Evolutionary conservation across 2,329 filamentous ascomycete genomes (phyloP).

Genomic region (Neonectria punicea): DNA sequence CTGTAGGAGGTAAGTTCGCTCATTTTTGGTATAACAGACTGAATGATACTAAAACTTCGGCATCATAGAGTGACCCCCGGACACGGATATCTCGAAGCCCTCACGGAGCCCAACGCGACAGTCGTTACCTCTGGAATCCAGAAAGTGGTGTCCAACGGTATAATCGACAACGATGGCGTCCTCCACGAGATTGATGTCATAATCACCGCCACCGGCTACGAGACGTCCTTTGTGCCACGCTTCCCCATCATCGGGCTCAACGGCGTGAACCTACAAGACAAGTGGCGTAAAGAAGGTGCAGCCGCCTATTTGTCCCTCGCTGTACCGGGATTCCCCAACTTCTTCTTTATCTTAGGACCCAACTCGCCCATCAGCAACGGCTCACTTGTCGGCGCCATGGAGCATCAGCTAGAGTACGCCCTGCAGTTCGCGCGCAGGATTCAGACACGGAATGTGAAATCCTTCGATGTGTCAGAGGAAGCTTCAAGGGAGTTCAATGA

Average conservation of each 20-base stretch:
- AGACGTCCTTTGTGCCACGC: constrained; percentile 40
- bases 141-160: background rate
- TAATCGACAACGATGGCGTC: background rate
- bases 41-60: too few relatives aligned
- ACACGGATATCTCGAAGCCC: constrained; percentile 4
- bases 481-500: constrained; percentile 23
- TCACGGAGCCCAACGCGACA: background rate
- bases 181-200: constrained; percentile 26
- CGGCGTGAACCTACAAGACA: constrained; percentile 41
- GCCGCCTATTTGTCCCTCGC: constrained; percentile 47
- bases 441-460: constrained; percentile 33
- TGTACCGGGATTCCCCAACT: constrained; percentile 50
- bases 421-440: constrained; percentile 36
- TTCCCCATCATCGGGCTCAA: constrained; percentile 59
- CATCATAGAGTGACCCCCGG: background rate
- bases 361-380: constrained; percentile 60
- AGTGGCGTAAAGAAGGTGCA: constrained; percentile 40
- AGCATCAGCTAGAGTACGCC: constrained; percentile 52
- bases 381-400: constrained; percentile 57
- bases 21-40: background rate
- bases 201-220: constrained; percentile 40
- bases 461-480: constrained; percentile 13
- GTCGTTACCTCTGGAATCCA: background rate
- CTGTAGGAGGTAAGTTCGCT: background rate
- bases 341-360: constrained; percentile 60